Evolutionary conservation across 257 asterid genomes (phyloP).

Genomic region (Parsonsia alboflavescens): DNA sequence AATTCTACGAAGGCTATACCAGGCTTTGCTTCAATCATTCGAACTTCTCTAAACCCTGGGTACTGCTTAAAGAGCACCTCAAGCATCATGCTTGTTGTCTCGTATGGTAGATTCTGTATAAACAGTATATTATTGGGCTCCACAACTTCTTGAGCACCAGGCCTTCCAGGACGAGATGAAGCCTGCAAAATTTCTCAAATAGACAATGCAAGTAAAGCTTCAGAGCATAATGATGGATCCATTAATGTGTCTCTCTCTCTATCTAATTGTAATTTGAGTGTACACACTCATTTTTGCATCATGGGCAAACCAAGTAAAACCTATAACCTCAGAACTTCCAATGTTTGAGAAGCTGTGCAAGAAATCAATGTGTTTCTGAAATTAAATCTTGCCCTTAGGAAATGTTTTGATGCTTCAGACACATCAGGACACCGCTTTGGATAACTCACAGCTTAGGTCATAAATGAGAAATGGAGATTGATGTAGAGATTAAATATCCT

Average conservation of each 20-base stretch:
- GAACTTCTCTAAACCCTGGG: constrained; percentile 92
- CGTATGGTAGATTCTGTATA: constrained; percentile 81
- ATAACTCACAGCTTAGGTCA: background rate
- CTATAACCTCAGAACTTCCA: background rate
- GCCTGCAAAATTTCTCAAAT: constrained; percentile 40
- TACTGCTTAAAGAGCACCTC: constrained; percentile 92
- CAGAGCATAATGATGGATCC: background rate
- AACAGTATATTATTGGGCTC: constrained; percentile 91
- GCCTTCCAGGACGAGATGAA: constrained; percentile 54
- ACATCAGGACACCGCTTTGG: background rate
- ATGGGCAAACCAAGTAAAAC: background rate
- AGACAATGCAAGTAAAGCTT: background rate
- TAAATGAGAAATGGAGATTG: background rate
- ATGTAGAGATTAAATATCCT: background rate
- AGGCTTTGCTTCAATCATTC: constrained; percentile 94
- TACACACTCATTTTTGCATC: background rate
- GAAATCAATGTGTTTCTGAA: background rate
- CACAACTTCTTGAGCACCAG: constrained; percentile 47
- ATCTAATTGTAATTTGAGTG: too few relatives aligned
- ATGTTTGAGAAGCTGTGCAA: background rate
- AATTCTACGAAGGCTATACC: constrained; percentile 97
- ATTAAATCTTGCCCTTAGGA: background rate
- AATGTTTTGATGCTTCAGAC: background rate
- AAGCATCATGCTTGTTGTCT: constrained; percentile 86
- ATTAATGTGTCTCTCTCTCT: background rate